These are phyloP conservation scores for Daldinia grandis DNA, from an alignment of 495 filamentous ascomycete genomes.

Conservation along the genomic window DNA sequence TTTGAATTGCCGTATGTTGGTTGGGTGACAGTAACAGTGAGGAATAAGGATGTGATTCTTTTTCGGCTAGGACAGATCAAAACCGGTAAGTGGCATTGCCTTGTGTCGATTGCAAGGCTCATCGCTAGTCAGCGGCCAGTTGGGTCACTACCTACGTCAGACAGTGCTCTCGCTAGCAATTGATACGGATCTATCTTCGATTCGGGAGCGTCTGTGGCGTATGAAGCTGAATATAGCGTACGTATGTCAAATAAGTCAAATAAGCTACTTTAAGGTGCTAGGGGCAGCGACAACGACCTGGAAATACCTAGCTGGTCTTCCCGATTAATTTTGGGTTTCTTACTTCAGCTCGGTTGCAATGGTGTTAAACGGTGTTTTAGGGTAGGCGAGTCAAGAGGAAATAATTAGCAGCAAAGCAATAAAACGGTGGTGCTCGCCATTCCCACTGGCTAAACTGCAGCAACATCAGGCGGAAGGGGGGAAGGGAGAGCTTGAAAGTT, in stretches of 20 bases:
- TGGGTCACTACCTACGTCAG: constrained; percentile 43
- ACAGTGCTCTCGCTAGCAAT: constrained; percentile 26
- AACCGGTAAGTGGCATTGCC: constrained; percentile 45
- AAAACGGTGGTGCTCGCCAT: constrained; percentile 26
- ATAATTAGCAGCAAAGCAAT: constrained; percentile 4
- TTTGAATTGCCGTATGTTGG: constrained; percentile 39
- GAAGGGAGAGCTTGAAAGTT: constrained; percentile 27
- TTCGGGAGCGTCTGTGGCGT: constrained; percentile 31
- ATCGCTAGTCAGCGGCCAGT: constrained; percentile 40
- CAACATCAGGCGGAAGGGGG: constrained; percentile 31
- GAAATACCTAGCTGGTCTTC: background rate
- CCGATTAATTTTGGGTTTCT: background rate
- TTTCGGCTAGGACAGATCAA: constrained; percentile 45
- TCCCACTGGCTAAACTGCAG: constrained; percentile 39
- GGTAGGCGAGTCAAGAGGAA: constrained; percentile 1
- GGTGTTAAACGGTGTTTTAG: background rate
- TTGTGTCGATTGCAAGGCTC: constrained; percentile 44
- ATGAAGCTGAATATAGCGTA: constrained; percentile 11
- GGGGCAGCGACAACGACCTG: background rate
- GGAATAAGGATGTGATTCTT: constrained; percentile 42
- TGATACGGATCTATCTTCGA: constrained; percentile 32
- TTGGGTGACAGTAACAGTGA: constrained; percentile 35
- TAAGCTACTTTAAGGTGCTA: background rate
- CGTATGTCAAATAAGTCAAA: background rate
- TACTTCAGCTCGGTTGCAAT: constrained; percentile 3